phyloP scores from a whole-genome alignment of 495 filamentous ascomycete genomes.

The Neurospora sp. region DNA sequence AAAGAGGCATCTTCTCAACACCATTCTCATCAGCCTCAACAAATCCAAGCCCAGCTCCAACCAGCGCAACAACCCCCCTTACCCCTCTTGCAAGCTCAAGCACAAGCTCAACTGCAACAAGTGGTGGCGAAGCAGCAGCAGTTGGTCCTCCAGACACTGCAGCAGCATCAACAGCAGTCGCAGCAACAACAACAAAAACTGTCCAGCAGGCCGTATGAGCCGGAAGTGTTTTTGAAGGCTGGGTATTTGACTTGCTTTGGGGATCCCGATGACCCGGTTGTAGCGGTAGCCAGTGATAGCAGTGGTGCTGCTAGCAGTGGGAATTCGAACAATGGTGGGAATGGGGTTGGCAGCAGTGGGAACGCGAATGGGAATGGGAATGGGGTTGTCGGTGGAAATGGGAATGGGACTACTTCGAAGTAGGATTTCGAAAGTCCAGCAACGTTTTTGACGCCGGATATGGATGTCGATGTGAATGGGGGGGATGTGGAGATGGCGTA shows the following conservation, averaged over 20 bases:
- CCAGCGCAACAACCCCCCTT: background rate
- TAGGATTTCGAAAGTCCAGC: background rate
- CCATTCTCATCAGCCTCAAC: background rate
- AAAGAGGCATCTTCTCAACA: background rate
- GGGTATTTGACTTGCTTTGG: constrained; percentile 12
- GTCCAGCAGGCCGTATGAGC: background rate
- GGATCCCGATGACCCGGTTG: background rate
- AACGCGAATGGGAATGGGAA: background rate
- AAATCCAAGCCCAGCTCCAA: background rate
- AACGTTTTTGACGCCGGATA: background rate
- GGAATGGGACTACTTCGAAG: background rate
- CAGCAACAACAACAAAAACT: background rate
- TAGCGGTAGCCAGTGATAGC: background rate
- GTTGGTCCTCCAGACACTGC: background rate
- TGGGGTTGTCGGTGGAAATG: background rate
- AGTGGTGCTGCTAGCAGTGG: background rate
- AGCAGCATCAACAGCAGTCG: background rate
- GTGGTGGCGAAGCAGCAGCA: background rate
- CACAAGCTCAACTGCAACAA: background rate
- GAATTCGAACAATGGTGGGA: background rate
- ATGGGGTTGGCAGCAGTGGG: background rate
- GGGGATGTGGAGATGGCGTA: background rate
- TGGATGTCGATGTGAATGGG: background rate
- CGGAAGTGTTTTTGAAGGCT: constrained; percentile 1
- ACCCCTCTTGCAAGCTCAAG: background rate